A percentile compares a stretch with the other conserved stretches of the same genome.
Evolutionary conservation across 2,329 filamentous ascomycete species (phyloP).

Genomic region (Aureobasidium sp.): DNA sequence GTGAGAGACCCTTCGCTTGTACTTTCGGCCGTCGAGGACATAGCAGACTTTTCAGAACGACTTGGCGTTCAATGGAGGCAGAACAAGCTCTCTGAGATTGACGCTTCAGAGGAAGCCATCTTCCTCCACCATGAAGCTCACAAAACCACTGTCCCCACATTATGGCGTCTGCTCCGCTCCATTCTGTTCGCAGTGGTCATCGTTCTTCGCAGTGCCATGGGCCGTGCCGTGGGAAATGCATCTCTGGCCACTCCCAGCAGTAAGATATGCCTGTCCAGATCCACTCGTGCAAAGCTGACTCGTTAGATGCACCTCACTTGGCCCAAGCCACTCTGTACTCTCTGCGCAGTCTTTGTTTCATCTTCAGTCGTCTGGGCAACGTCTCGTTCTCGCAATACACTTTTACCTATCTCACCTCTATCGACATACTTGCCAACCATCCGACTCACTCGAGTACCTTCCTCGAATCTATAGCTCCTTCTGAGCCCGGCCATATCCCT

Average conservation of each 20-base stretch:
- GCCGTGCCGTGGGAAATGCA: constrained; percentile 45
- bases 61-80: constrained; percentile 67
- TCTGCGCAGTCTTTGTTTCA: constrained; percentile 73
- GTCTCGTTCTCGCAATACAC: constrained; percentile 74
- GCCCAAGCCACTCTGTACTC: constrained; percentile 66
- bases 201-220: constrained; percentile 65
- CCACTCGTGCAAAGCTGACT: not conserved
- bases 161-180: constrained; percentile 71
- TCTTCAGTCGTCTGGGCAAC: constrained; percentile 67
- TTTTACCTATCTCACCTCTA: constrained; percentile 73
- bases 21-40: constrained; percentile 52
- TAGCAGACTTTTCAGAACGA: constrained; percentile 60
- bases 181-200: constrained; percentile 70
- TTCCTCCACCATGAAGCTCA: constrained; percentile 60
- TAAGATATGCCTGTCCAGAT: constrained; percentile 29
- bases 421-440: constrained; percentile 74
- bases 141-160: constrained; percentile 57
- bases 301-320: constrained; percentile 53
- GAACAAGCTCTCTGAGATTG: constrained; percentile 66
- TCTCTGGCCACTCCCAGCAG: constrained; percentile 25
- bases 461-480: constrained; percentile 55
- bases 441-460: constrained; percentile 60
- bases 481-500: constrained; percentile 50
- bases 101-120: constrained; percentile 57
- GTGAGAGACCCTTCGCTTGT: constrained; percentile 45